These are phyloP conservation scores for Saraca asoca DNA, from an alignment of 331 rosid species.

Conservation along the genomic window DNA sequence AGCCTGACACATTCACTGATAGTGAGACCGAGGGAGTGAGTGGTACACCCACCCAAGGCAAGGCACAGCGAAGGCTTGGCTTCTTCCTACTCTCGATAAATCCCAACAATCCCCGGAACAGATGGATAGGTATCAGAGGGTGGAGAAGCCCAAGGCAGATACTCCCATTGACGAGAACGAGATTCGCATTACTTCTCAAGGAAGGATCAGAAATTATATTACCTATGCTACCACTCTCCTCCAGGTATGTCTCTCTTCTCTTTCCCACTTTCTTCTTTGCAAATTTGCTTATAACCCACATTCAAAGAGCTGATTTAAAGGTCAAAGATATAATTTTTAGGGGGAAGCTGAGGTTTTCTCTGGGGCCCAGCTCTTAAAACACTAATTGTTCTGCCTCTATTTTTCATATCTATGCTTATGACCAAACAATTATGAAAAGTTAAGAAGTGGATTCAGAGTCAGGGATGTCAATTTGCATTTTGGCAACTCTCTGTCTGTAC, in stretches of 20 bases:
- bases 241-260: slow-evolving; percentile 39
- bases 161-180: slow-evolving; percentile 56
- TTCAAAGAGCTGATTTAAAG: background rate
- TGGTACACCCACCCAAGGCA: too few relatives aligned
- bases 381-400: background rate
- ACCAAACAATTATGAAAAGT: background rate
- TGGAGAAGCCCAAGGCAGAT: slow-evolving; percentile 72
- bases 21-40: too few relatives aligned
- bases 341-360: too few relatives aligned
- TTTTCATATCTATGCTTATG: background rate
- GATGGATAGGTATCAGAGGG: slow-evolving; percentile 87
- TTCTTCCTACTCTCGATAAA: too few relatives aligned
- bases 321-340: background rate
- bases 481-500: too few relatives aligned
- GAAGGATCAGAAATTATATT: slow-evolving; percentile 72
- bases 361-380: background rate
- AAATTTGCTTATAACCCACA: background rate
- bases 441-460: background rate
- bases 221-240: slow-evolving; percentile 78
- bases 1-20: too few relatives aligned
- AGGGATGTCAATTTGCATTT: background rate
- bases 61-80: too few relatives aligned
- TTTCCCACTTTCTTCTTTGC: background rate
- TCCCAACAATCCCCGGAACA: background rate
- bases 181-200: slow-evolving; percentile 67